Percentiles rank a stretch among this genome's conserved stretches.
phyloP scores from a whole-genome alignment of 768 basidiomycete species.

The Gelatoporia subvermispora region DNA sequence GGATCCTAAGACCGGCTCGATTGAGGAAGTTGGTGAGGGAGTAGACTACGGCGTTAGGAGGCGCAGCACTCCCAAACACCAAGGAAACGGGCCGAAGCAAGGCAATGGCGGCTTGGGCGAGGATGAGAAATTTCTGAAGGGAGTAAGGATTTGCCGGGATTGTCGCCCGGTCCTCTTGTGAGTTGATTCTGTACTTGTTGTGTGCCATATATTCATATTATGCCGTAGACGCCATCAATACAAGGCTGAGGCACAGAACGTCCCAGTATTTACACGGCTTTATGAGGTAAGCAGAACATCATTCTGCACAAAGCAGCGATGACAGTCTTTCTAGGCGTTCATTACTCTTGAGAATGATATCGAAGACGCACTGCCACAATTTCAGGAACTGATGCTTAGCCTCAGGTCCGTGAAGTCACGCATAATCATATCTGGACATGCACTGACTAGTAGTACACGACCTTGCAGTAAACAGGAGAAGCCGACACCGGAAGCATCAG shows the following conservation, averaged over 20 bases:
- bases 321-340: constrained; percentile 45
- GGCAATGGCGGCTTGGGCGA: constrained; percentile 41
- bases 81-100: constrained; percentile 22
- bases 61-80: constrained; percentile 32
- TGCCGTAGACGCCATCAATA: constrained; percentile 71
- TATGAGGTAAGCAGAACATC: constrained; percentile 50
- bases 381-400: constrained; percentile 77
- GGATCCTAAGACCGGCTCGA: constrained; percentile 68
- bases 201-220: neutral
- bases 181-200: constrained; percentile 26
- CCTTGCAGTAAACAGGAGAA: constrained; percentile 36
- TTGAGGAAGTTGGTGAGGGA: constrained; percentile 82
- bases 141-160: constrained; percentile 80
- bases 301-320: constrained; percentile 5
- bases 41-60: constrained; percentile 78
- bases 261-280: constrained; percentile 61
- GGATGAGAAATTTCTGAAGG: constrained; percentile 83
- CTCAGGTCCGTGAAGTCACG: constrained; percentile 48
- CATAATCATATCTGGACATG: neutral
- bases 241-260: constrained; percentile 51
- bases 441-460: constrained; percentile 25
- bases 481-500: constrained; percentile 62
- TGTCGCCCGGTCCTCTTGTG: constrained; percentile 81
- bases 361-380: constrained; percentile 80
- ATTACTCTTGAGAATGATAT: constrained; percentile 81